Conservation (phyloP, 2,329 filamentous ascomycete species). For the Colletotrichum navitas region DNA sequence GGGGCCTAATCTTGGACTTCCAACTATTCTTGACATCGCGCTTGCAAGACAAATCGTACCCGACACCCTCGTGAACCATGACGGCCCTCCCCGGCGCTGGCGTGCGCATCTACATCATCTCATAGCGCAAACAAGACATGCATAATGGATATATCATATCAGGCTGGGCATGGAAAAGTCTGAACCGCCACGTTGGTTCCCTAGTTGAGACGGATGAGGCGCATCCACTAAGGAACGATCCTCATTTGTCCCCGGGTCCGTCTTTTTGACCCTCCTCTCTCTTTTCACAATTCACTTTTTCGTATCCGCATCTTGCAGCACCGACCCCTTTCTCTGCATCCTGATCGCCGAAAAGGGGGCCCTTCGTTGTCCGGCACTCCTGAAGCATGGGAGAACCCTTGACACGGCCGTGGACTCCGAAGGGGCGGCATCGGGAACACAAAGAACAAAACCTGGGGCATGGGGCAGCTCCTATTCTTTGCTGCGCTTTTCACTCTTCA, state of each 20-base stretch:
- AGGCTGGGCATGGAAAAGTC: not conserved
- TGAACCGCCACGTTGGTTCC: not conserved
- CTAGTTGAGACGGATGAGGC: not conserved
- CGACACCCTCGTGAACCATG: too few relatives aligned
- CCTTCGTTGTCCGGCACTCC: conserved; percentile 3
- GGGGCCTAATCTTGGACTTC: not conserved
- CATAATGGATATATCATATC: not conserved
- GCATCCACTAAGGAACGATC: conserved; percentile 5
- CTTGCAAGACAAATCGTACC: too few relatives aligned
- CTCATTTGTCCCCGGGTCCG: conserved; percentile 9
- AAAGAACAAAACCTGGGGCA: conserved; percentile 32
- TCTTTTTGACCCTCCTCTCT: not conserved
- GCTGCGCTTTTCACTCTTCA: not conserved
- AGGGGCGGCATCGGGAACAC: conserved; percentile 7
- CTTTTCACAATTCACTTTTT: not conserved
- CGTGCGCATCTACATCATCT: not conserved
- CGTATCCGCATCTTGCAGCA: conserved; percentile 14
- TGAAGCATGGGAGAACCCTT: conserved; percentile 9
- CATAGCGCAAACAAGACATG: not conserved
- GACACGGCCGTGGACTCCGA: not conserved
- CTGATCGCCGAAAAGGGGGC: conserved; percentile 16
- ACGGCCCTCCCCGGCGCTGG: not conserved
- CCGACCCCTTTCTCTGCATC: conserved; percentile 18
- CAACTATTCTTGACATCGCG: too few relatives aligned
- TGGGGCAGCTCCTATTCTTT: not conserved